phyloP scores from a whole-genome alignment of 257 asterid species.

The Hygrophila difformis region DNA sequence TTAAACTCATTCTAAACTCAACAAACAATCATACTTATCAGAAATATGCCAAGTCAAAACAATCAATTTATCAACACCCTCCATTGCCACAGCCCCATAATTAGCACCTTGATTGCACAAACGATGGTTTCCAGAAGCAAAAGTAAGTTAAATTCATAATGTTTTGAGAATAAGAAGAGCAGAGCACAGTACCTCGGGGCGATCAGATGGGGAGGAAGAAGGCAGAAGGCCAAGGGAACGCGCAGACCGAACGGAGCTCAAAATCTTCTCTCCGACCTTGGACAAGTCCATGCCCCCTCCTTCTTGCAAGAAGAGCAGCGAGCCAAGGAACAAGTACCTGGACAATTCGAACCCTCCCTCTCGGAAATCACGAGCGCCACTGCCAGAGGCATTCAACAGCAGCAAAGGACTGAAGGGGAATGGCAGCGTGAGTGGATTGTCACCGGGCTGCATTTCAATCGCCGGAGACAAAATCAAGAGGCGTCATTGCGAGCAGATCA shows the following conservation, averaged over 20 bases:
- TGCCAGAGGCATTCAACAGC: constrained; percentile 59
- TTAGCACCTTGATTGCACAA: constrained; percentile 7
- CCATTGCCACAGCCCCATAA: constrained; percentile 11
- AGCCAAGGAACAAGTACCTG: constrained; percentile 76
- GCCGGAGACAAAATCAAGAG: constrained; percentile 21
- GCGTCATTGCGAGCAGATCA: constrained; percentile 38
- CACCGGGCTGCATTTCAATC: constrained; percentile 86
- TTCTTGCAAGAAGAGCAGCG: constrained; percentile 81
- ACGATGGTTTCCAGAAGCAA: constrained; percentile 1
- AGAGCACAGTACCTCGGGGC: constrained; percentile 60
- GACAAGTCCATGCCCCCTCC: constrained; percentile 94
- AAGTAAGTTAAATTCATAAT: constrained; percentile 5
- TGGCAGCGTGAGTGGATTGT: constrained; percentile 47
- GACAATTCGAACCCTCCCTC: constrained; percentile 90
- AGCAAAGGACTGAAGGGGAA: constrained; percentile 72
- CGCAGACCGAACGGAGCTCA: constrained; percentile 98
- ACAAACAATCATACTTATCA: constrained; percentile 8
- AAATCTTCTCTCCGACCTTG: constrained; percentile 91
- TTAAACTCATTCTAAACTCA: neutral
- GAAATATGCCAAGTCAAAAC: constrained; percentile 10
- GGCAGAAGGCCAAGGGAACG: constrained; percentile 93
- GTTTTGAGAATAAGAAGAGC: neutral
- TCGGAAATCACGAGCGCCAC: constrained; percentile 40
- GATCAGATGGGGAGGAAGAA: constrained; percentile 51
- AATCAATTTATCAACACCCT: constrained; percentile 13